Evolutionary conservation across 257 asterid species (phyloP).

Genomic region (Anisodus acutangulus): DNA sequence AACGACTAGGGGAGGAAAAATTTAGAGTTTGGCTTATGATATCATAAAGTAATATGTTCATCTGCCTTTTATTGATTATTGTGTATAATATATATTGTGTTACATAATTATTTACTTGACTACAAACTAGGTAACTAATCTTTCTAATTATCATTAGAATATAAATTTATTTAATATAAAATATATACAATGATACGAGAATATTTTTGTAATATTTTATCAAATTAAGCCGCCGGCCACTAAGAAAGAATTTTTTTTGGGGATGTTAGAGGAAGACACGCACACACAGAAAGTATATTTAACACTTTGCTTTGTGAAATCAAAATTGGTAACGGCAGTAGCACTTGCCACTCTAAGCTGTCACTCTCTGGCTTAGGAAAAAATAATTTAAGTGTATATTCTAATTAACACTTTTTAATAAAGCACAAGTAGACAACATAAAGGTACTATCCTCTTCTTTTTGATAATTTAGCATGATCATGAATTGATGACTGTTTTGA

Average conservation of each 20-base stretch:
- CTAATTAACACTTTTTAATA: slow-evolving; percentile 39
- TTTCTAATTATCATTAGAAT: too few relatives aligned
- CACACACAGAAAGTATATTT: background rate
- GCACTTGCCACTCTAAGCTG: slow-evolving; percentile 20
- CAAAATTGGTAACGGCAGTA: background rate
- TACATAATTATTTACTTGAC: too few relatives aligned
- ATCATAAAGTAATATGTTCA: too few relatives aligned
- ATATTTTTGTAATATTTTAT: background rate
- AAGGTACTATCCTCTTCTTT: slow-evolving; percentile 32
- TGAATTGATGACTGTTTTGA: slow-evolving; percentile 72
- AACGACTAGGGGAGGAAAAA: too few relatives aligned
- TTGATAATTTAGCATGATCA: slow-evolving; percentile 41
- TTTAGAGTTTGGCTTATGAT: too few relatives aligned
- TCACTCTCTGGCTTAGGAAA: slow-evolving; percentile 27
- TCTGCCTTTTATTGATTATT: too few relatives aligned
- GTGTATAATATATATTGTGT: too few relatives aligned
- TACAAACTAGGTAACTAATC: too few relatives aligned
- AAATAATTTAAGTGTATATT: slow-evolving; percentile 12
- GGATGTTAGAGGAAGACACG: background rate
- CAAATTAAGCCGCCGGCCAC: background rate
- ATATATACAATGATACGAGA: too few relatives aligned
- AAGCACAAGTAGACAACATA: slow-evolving; percentile 57
- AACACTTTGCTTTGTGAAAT: background rate
- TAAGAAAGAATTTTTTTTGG: background rate
- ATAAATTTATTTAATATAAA: too few relatives aligned